A percentile compares a stretch with the other conserved stretches of the same genome.
Evolutionary conservation across 192 early-diverging fungal genomes (phyloP).

Genomic region (Pecoramyces ruminantium): DNA sequence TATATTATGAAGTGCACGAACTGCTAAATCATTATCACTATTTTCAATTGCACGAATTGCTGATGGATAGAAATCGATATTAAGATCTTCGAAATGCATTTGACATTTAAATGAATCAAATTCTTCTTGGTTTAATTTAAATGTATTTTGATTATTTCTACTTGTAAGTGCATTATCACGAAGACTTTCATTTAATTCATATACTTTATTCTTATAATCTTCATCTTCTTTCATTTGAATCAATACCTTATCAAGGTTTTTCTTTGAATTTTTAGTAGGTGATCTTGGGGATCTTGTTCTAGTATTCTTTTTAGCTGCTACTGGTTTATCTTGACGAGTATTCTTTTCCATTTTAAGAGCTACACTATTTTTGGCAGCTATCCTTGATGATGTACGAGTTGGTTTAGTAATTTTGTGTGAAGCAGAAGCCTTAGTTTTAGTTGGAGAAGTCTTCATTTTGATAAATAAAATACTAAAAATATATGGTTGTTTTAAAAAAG

Average conservation of each 20-base stretch:
- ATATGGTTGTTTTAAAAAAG: no score
- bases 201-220: background rate
- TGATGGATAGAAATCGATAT: background rate
- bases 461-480: no score
- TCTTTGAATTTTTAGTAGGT: background rate
- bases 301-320: background rate
- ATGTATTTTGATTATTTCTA: background rate
- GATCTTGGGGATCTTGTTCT: background rate
- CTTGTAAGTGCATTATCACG: background rate
- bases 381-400: background rate
- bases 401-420: background rate
- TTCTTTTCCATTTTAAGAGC: background rate
- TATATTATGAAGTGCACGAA: background rate
- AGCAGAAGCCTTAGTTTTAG: background rate
- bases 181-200: background rate
- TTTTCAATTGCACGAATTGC: background rate
- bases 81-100: background rate
- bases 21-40: background rate
- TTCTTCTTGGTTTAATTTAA: background rate
- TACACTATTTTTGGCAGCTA: background rate
- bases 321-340: background rate
- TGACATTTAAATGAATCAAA: background rate
- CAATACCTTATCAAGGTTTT: background rate
- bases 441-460: background rate
- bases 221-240: background rate